These are phyloP conservation scores for Russula olivacea DNA, from an alignment of 768 basidiomycete genomes.

Conservation along the genomic window DNA sequence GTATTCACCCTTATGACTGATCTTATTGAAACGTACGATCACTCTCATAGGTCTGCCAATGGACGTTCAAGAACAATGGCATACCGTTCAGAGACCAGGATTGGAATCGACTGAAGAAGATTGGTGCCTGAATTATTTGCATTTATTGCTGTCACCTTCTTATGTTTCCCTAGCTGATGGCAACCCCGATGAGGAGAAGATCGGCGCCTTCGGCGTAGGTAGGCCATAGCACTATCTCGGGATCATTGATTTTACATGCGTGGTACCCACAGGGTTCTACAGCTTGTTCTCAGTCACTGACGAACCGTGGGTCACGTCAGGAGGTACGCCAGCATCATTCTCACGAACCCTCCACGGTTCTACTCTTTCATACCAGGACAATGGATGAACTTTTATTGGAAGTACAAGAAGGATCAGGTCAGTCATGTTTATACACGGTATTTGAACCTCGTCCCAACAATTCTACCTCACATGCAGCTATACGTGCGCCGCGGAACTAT, in stretches of 20 bases:
- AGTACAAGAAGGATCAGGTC: conserved; percentile 85
- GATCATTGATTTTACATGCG: not conserved
- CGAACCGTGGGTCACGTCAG: conserved; percentile 76
- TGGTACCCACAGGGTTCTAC: conserved; percentile 51
- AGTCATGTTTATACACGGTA: conserved; percentile 8
- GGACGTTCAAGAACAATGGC: conserved; percentile 88
- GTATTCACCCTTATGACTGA: not conserved
- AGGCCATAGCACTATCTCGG: conserved; percentile 21
- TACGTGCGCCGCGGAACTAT: conserved; percentile 75
- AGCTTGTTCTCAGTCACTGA: conserved; percentile 80
- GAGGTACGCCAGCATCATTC: conserved; percentile 44
- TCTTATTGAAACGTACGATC: not conserved
- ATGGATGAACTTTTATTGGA: conserved; percentile 98
- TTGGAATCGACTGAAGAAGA: conserved; percentile 86
- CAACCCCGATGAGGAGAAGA: conserved; percentile 91
- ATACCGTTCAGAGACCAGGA: conserved; percentile 76
- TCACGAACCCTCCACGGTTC: conserved; percentile 9
- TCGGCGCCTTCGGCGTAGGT: conserved; percentile 88
- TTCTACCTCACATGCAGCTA: conserved; percentile 41
- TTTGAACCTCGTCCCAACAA: not conserved
- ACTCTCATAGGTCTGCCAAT: conserved; percentile 57
- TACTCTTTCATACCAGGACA: conserved; percentile 46
- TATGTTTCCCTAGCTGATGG: conserved; percentile 58
- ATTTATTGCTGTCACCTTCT: not conserved
- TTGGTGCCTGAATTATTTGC: conserved; percentile 41